Percentiles rank a stretch among this genome's conserved stretches.
phyloP scores from a whole-genome alignment of 2,329 filamentous ascomycete genomes.

The Dothideomycetes sp. region DNA sequence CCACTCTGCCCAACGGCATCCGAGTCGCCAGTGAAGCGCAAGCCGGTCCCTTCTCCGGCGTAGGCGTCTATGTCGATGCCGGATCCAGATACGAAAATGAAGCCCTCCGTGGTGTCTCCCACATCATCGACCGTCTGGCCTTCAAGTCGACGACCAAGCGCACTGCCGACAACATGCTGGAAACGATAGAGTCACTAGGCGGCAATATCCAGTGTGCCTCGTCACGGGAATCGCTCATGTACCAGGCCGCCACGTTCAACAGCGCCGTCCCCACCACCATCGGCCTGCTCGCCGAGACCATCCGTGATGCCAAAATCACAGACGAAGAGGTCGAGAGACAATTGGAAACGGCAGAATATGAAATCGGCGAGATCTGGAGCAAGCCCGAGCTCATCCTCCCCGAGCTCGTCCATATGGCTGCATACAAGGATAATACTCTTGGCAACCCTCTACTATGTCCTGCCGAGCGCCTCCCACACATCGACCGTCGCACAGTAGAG shows the following conservation, averaged over 20 bases:
- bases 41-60: conserved; percentile 85
- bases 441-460: conserved; percentile 91
- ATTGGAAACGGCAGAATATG: conserved; percentile 83
- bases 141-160: conserved; percentile 76
- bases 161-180: conserved; percentile 73
- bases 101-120: conserved; percentile 76
- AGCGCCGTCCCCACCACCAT: conserved; percentile 74
- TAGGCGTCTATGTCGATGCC: conserved; percentile 91
- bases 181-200: conserved; percentile 75
- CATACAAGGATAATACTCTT: conserved; percentile 90
- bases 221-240: conserved; percentile 93
- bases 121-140: conserved; percentile 89
- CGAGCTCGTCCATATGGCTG: conserved; percentile 88
- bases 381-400: conserved; percentile 94
- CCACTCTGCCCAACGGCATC: conserved; percentile 81
- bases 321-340: conserved; percentile 80
- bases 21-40: conserved; percentile 91
- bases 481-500: conserved; percentile 62
- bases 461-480: conserved; percentile 64
- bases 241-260: conserved; percentile 97
- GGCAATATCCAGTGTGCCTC: conserved; percentile 97
- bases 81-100: conserved; percentile 89
- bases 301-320: conserved; percentile 73
- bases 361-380: conserved; percentile 94
- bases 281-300: conserved; percentile 82